These are phyloP conservation scores for Crithidia acanthocephali DNA, from an alignment of 208 protist species.

Conservation along the genomic window DNA sequence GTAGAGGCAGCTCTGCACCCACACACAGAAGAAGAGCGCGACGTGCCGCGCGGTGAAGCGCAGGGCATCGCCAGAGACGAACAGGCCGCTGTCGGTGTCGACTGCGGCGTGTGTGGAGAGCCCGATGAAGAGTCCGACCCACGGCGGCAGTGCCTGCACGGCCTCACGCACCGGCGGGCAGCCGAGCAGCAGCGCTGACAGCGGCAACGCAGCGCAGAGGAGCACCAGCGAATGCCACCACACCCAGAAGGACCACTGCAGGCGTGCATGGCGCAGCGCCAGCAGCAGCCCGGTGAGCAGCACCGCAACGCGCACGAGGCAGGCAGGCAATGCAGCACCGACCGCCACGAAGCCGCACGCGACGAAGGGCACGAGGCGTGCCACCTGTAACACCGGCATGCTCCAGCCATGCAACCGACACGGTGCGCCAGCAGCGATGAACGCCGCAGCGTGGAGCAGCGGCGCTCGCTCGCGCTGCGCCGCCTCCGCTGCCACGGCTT, in stretches of 20 bases:
- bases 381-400: slow-evolving; percentile 8
- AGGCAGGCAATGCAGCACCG: slow-evolving; percentile 21
- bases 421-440: background rate
- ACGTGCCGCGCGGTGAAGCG: slow-evolving; percentile 21
- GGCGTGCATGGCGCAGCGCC: slow-evolving; percentile 5
- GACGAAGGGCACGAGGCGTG: slow-evolving; percentile 15
- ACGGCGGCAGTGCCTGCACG: slow-evolving; percentile 21
- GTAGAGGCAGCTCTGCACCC: slow-evolving; percentile 39
- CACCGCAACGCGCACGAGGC: slow-evolving; percentile 15
- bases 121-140: slow-evolving; percentile 33
- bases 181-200: slow-evolving; percentile 18
- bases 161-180: slow-evolving; percentile 15
- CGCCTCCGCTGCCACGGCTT: background rate
- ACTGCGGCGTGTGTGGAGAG: background rate
- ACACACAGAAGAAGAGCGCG: slow-evolving; percentile 28
- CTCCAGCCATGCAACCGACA: background rate
- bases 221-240: slow-evolving; percentile 28
- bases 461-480: background rate
- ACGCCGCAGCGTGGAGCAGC: background rate
- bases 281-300: slow-evolving; percentile 23
- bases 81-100: background rate
- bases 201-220: slow-evolving; percentile 19
- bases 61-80: slow-evolving; percentile 15
- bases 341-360: slow-evolving; percentile 22
- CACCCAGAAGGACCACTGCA: slow-evolving; percentile 33